phyloP scores from a whole-genome alignment of 2,329 filamentous ascomycete species.

The Pseudocercospora fuligena region DNA sequence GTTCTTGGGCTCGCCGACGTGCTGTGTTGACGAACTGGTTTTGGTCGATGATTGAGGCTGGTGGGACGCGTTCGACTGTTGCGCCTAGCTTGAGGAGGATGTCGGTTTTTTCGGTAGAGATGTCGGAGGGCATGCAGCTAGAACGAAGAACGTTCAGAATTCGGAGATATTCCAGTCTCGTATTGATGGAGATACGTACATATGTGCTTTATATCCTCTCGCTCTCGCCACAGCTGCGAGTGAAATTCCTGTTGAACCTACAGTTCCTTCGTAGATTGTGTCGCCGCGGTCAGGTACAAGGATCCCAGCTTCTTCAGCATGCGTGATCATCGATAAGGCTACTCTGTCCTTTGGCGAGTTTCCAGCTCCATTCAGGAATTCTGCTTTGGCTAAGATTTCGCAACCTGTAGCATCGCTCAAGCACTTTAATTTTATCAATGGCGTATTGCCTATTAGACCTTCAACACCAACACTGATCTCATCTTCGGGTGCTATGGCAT shows the following conservation, averaged over 20 bases:
- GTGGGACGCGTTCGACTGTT: conserved; percentile 85
- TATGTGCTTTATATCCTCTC: conserved; percentile 87
- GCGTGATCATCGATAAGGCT: conserved; percentile 83
- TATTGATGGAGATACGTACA: conserved; percentile 55
- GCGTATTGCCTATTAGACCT: conserved; percentile 91
- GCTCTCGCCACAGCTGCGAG: conserved; percentile 87
- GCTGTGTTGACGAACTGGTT: conserved; percentile 95
- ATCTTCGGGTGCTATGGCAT: conserved; percentile 19
- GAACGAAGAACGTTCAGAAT: conserved; percentile 14
- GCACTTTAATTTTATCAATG: conserved; percentile 81
- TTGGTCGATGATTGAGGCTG: conserved; percentile 91
- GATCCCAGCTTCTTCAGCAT: conserved; percentile 77
- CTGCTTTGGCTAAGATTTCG: conserved; percentile 88
- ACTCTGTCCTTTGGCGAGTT: conserved; percentile 95
- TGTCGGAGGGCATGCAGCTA: conserved; percentile 91
- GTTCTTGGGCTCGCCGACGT: conserved; percentile 73
- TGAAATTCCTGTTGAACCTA: conserved; percentile 94
- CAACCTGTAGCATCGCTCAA: conserved; percentile 87
- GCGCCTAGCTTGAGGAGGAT: conserved; percentile 89
- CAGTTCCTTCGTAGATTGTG: conserved; percentile 96
- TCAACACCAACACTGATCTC: conserved; percentile 79
- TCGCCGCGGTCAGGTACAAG: conserved; percentile 82
- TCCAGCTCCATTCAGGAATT: conserved; percentile 93
- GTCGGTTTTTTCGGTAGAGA: conserved; percentile 84
- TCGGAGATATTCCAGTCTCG: conserved; percentile 15